Conservation (phyloP, 495 filamentous ascomycete species). For the Cryomyces antarcticus region DNA sequence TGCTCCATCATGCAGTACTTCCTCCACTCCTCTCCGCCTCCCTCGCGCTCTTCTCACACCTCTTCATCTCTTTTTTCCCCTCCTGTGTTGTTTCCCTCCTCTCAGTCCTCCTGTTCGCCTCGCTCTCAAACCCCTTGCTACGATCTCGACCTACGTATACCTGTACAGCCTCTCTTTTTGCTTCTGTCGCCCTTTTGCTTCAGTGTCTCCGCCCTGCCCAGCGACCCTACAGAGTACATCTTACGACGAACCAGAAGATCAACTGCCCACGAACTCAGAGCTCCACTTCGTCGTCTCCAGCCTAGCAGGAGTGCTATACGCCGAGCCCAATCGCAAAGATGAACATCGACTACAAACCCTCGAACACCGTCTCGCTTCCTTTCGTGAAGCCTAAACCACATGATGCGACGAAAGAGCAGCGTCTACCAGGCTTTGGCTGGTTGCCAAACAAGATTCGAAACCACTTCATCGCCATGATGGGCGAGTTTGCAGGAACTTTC, state of each 20-base stretch:
- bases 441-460: slow-evolving; percentile 12
- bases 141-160: no score
- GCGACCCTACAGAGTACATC: neutral
- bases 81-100: no score
- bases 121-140: no score
- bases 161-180: no score
- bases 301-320: neutral
- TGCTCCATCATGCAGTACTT: no score
- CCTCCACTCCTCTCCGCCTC: no score
- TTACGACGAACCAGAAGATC: neutral
- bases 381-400: slow-evolving; percentile 1
- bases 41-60: no score
- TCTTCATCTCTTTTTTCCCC: no score
- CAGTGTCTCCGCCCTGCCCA: no score
- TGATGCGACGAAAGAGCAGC: neutral
- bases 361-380: slow-evolving; percentile 9
- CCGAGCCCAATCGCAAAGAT: neutral
- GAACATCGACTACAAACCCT: slow-evolving; percentile 7
- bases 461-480: slow-evolving; percentile 14
- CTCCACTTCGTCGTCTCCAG: neutral
- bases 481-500: slow-evolving; percentile 14
- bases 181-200: no score
- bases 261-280: neutral
- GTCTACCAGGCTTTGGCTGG: slow-evolving; percentile 4
- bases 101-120: no score